Percentiles rank a stretch among this genome's conserved stretches.
phyloP scores from a whole-genome alignment of 148 eudicot genomes.

The Fagopyrum homotropicum region DNA sequence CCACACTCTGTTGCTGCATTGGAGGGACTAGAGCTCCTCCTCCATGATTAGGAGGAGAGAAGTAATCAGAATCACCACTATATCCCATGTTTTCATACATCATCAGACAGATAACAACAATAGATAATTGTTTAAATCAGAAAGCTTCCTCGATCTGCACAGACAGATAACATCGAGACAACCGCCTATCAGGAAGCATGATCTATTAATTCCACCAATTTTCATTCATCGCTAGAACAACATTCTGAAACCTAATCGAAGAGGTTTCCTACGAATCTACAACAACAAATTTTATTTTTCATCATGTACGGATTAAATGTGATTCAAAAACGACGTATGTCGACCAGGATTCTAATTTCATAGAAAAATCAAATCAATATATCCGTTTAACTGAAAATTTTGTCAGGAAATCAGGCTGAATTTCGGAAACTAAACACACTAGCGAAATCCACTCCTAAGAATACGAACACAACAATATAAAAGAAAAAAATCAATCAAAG shows the following conservation, averaged over 20 bases:
- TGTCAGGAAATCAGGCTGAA: not conserved
- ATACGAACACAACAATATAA: no score
- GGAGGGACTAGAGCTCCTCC: slow-evolving; percentile 22
- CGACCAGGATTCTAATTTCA: not conserved
- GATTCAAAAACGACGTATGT: not conserved
- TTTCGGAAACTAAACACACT: not conserved
- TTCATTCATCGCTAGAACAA: not conserved
- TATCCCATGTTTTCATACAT: slow-evolving; percentile 55
- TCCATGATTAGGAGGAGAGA: slow-evolving; percentile 23
- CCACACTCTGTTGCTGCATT: slow-evolving; percentile 15
- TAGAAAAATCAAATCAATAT: no score
- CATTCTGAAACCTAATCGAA: not conserved
- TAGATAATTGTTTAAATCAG: not conserved
- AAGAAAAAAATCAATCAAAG: not conserved
- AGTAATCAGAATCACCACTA: slow-evolving; percentile 43
- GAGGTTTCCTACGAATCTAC: not conserved
- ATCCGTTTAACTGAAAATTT: not conserved
- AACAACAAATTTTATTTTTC: not conserved
- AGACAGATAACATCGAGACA: not conserved
- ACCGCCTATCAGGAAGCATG: not conserved
- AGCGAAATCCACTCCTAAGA: not conserved
- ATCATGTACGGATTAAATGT: no score
- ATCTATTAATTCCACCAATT: not conserved
- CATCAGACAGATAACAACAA: slow-evolving; percentile 15
- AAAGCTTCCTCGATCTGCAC: slow-evolving; percentile 6